Conservation (phyloP, 768 basidiomycete genomes). For the Lentinula guzmanii region DNA sequence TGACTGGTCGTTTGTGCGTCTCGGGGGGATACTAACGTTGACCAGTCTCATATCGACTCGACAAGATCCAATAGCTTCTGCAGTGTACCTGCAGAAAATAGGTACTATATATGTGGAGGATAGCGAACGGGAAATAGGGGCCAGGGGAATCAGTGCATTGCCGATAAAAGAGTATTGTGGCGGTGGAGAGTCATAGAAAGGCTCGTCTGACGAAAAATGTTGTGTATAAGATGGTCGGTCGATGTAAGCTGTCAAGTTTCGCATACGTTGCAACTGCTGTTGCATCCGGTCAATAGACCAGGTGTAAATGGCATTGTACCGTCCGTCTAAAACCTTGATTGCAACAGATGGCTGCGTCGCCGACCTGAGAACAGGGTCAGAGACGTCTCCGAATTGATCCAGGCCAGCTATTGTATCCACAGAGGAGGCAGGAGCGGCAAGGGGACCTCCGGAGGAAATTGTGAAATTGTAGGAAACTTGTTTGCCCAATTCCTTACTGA, state of each 20-base stretch:
- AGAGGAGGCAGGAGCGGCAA: slow-evolving; percentile 76
- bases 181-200: slow-evolving; percentile 85
- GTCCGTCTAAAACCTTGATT: slow-evolving; percentile 87
- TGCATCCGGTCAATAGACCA: slow-evolving; percentile 90
- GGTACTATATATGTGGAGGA: slow-evolving; percentile 75
- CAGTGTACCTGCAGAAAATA: slow-evolving; percentile 90
- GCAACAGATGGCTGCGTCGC: slow-evolving; percentile 78
- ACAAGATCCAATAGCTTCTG: slow-evolving; percentile 95
- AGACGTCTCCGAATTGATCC: slow-evolving; percentile 88
- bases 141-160: slow-evolving; percentile 75
- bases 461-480: slow-evolving; percentile 90
- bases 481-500: slow-evolving; percentile 81
- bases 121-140: slow-evolving; percentile 70
- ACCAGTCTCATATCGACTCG: slow-evolving; percentile 79
- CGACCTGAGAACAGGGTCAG: slow-evolving; percentile 73
- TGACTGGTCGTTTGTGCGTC: slow-evolving; percentile 54
- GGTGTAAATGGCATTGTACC: slow-evolving; percentile 79
- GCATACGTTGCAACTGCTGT: slow-evolving; percentile 89
- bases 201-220: slow-evolving; percentile 90
- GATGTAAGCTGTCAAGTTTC: slow-evolving; percentile 84
- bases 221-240: slow-evolving; percentile 90
- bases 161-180: slow-evolving; percentile 93
- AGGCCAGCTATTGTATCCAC: slow-evolving; percentile 83
- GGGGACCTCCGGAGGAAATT: slow-evolving; percentile 74
- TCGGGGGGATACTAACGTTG: slow-evolving; percentile 58